Evolutionary conservation across 768 basidiomycete species (phyloP).

Genomic region (Phylloporus scabripes): DNA sequence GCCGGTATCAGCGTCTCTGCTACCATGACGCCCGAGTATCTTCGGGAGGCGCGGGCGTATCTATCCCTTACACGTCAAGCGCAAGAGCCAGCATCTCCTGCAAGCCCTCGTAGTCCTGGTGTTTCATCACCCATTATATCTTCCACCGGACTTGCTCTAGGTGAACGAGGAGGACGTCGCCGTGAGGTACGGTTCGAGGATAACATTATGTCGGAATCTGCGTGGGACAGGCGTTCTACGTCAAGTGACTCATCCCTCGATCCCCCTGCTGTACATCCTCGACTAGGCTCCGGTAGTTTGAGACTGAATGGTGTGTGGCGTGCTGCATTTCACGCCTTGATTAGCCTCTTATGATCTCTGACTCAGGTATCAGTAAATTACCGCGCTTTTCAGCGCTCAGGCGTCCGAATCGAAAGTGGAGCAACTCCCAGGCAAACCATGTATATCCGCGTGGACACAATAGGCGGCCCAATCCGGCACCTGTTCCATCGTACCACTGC

Average conservation of each 20-base stretch:
- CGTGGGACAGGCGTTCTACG: conserved; percentile 28
- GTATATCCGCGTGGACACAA: background rate
- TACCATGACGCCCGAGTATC: conserved; percentile 29
- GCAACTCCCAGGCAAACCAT: conserved; percentile 10
- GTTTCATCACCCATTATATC: conserved; percentile 27
- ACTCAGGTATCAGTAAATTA: conserved; percentile 26
- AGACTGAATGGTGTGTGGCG: conserved; percentile 19
- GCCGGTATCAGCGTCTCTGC: conserved; percentile 29
- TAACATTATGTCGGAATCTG: conserved; percentile 26
- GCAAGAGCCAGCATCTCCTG: conserved; percentile 10
- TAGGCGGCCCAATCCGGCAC: conserved; percentile 7
- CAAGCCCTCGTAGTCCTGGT: conserved; percentile 16
- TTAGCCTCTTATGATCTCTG: background rate
- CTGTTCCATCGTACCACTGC: conserved; percentile 36
- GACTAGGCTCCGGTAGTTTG: conserved; percentile 7
- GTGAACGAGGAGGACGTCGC: conserved; percentile 26
- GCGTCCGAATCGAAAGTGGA: conserved; percentile 15
- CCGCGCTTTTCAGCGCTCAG: conserved; percentile 29
- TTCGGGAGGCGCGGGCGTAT: conserved; percentile 31
- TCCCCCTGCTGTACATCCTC: conserved; percentile 16
- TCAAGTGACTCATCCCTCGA: conserved; percentile 28
- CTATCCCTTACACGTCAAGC: conserved; percentile 25
- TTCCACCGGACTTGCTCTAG: conserved; percentile 25
- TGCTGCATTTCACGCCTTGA: background rate
- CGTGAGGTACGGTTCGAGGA: conserved; percentile 33